These are phyloP conservation scores for Ophiocordyceps polyrhachis-furcata DNA, from an alignment of 2,329 filamentous ascomycete genomes.

Conservation along the genomic window DNA sequence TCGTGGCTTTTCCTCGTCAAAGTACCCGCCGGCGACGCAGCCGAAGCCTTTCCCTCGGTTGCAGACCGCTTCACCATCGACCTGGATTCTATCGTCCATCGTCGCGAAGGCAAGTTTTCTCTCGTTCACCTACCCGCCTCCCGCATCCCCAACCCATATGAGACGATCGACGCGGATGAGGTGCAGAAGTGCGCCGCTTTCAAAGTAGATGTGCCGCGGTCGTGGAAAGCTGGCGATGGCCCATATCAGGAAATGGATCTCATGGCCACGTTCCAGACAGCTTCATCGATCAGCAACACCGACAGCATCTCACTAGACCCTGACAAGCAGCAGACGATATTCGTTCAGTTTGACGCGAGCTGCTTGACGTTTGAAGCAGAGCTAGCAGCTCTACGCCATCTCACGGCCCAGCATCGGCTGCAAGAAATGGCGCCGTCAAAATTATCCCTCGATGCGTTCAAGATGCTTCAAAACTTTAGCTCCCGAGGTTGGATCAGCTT, in stretches of 20 bases:
- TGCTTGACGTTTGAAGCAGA: constrained; percentile 15
- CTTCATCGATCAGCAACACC: constrained; percentile 18
- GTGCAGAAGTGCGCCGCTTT: constrained; percentile 12
- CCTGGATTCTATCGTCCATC: constrained; percentile 7
- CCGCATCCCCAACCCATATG: constrained; percentile 14
- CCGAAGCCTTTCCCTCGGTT: constrained; percentile 9
- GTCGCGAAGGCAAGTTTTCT: constrained; percentile 7
- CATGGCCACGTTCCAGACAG: constrained; percentile 45
- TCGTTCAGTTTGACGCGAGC: constrained; percentile 10
- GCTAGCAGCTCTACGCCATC: constrained; percentile 11
- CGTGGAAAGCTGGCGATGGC: constrained; percentile 9
- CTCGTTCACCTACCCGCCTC: constrained; percentile 9
- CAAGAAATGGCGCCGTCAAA: constrained; percentile 5
- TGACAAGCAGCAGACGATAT: constrained; percentile 6
- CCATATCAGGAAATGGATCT: constrained; percentile 22
- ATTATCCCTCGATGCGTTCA: constrained; percentile 11
- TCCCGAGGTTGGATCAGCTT: constrained; percentile 4
- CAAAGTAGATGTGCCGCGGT: constrained; percentile 15
- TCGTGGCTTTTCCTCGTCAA: constrained; percentile 15
- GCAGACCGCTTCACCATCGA: constrained; percentile 12
- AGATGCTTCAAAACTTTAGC: constrained; percentile 14
- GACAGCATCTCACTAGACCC: constrained; percentile 4
- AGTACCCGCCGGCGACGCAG: constrained; percentile 5
- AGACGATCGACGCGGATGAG: constrained; percentile 3
- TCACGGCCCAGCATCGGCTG: constrained; percentile 7